Percentiles rank a stretch among this genome's conserved stretches.
Conservation (phyloP, 208 protist species). For the Hexamita inflata region DNA sequence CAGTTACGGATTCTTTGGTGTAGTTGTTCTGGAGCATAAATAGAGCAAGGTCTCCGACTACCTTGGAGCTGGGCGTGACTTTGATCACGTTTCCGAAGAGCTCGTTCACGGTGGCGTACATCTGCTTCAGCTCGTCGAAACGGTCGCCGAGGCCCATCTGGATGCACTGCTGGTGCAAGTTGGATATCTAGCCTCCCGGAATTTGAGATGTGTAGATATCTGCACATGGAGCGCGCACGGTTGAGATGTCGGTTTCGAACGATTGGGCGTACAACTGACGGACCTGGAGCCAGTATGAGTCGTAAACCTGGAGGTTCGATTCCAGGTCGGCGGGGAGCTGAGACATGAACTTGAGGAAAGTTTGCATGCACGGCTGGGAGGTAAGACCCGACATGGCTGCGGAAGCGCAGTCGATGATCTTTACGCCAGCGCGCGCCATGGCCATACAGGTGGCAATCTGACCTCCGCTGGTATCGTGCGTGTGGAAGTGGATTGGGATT, state of each 20-base stretch:
- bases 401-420: constrained; percentile 58
- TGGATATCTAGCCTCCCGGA: constrained; percentile 63
- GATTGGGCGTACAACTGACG: constrained; percentile 34
- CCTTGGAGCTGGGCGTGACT: constrained; percentile 49
- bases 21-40: constrained; percentile 35
- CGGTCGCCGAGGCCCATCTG: constrained; percentile 49
- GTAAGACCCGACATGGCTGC: constrained; percentile 60
- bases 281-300: constrained; percentile 23
- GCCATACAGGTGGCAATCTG: constrained; percentile 61
- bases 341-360: constrained; percentile 50
- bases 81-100: constrained; percentile 58
- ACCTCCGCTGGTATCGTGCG: constrained; percentile 64
- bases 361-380: constrained; percentile 61
- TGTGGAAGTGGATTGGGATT: constrained; percentile 69
- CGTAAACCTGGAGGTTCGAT: not conserved
- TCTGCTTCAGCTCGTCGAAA: constrained; percentile 41
- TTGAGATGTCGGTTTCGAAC: not conserved
- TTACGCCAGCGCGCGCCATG: constrained; percentile 54
- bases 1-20: constrained; percentile 35
- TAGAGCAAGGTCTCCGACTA: constrained; percentile 43
- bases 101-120: constrained; percentile 49
- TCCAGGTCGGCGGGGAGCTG: not conserved
- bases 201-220: constrained; percentile 58
- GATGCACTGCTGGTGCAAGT: constrained; percentile 62
- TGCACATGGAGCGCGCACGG: constrained; percentile 20